Evolutionary conservation across 768 basidiomycete species (phyloP).

Genomic region (Tylopilus subfusipes): DNA sequence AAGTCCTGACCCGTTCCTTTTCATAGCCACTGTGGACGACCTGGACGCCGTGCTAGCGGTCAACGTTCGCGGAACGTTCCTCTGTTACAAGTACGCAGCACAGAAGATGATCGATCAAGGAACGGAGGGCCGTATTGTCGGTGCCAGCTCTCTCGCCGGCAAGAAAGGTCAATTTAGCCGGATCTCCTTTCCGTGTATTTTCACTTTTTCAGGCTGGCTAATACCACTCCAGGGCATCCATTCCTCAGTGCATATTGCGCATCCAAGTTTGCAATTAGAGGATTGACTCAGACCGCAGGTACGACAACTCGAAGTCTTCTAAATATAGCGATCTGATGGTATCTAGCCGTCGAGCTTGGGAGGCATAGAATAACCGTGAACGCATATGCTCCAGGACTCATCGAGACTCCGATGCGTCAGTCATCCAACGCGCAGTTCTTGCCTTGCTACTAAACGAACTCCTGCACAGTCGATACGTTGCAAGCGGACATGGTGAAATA

Average conservation of each 20-base stretch:
- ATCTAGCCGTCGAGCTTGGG: conserved; percentile 32
- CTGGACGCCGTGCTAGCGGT: too few species aligned
- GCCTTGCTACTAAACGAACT: neutral
- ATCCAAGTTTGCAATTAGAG: conserved; percentile 43
- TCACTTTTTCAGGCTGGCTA: neutral
- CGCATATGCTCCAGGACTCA: conserved; percentile 33
- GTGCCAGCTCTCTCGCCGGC: too few species aligned
- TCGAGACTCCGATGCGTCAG: conserved; percentile 31
- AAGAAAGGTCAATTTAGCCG: too few species aligned
- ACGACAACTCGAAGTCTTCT: neutral
- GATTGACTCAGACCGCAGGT: conserved; percentile 38
- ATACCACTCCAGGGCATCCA: conserved; percentile 26
- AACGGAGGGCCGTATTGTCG: too few species aligned
- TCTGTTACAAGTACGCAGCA: too few species aligned
- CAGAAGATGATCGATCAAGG: too few species aligned
- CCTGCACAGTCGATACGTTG: conserved; percentile 15
- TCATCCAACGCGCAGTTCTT: neutral
- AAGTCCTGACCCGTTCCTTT: too few species aligned
- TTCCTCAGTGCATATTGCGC: conserved; percentile 32
- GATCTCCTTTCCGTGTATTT: too few species aligned
- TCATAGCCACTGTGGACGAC: too few species aligned
- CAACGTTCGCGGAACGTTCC: too few species aligned
- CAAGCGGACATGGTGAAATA: conserved; percentile 9
- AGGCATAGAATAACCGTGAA: conserved; percentile 33
- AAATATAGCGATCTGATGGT: neutral